Conservation (phyloP, 495 filamentous ascomycete genomes). For the Tetracladium marchalianum region DNA sequence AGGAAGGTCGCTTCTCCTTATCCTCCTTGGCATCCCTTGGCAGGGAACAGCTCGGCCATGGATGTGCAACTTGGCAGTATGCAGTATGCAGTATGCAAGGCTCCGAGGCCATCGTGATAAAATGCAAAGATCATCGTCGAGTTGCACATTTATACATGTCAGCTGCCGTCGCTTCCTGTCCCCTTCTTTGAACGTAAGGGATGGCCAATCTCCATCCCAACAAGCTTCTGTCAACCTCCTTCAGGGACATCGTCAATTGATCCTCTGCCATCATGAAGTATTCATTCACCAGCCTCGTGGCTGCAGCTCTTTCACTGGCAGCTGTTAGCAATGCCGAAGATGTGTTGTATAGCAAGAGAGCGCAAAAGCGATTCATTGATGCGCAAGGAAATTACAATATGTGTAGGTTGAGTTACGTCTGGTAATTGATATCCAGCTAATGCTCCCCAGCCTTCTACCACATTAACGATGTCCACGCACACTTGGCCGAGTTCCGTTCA, state of each 20-base stretch:
- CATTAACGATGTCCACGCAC: constrained; percentile 52
- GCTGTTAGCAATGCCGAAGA: constrained; percentile 19
- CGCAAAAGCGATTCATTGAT: constrained; percentile 40
- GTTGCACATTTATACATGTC: too few species aligned
- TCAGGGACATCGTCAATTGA: too few species aligned
- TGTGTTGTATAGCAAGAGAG: constrained; percentile 28
- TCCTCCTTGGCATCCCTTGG: too few species aligned
- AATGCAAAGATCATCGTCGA: too few species aligned
- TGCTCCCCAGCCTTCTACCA: constrained; percentile 39
- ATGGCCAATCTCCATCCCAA: too few species aligned
- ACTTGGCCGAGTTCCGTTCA: constrained; percentile 45
- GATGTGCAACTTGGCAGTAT: not conserved
- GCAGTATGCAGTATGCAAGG: not conserved
- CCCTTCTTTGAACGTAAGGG: too few species aligned
- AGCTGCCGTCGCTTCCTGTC: too few species aligned
- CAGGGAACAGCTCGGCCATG: not conserved
- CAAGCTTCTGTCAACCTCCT: too few species aligned
- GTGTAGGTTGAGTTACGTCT: constrained; percentile 10
- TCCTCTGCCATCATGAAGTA: not conserved
- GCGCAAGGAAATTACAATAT: constrained; percentile 43
- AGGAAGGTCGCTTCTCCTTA: too few species aligned
- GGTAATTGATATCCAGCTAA: not conserved
- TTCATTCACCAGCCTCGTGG: not conserved
- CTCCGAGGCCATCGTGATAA: not conserved
- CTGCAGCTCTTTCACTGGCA: not conserved